A percentile compares a stretch with the other conserved stretches of the same genome.
Conservation (phyloP, 1,139 yeast genomes). For the Diutina catenulata region DNA sequence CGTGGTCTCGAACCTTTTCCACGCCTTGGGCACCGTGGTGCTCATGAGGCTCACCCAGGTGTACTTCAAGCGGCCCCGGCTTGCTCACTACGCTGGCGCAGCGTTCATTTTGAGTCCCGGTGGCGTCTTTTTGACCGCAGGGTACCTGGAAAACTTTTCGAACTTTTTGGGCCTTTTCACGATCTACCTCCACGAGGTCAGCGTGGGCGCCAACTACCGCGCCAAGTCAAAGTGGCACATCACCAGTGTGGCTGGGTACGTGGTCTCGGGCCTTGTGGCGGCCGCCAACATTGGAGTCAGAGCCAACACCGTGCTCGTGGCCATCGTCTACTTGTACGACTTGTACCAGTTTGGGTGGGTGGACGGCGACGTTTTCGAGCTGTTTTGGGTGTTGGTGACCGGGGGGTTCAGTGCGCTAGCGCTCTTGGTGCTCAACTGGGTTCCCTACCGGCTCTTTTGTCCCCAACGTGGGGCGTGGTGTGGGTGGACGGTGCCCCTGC, state of each 20-base stretch:
- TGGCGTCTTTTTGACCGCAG: slow-evolving; percentile 64
- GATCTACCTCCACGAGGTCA: slow-evolving; percentile 35
- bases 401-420: background rate
- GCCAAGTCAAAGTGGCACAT: background rate
- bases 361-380: background rate
- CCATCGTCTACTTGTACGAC: slow-evolving; percentile 55
- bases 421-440: background rate
- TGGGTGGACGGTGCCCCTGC: slow-evolving; percentile 36
- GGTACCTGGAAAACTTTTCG: slow-evolving; percentile 71
- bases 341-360: slow-evolving; percentile 10
- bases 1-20: slow-evolving; percentile 39
- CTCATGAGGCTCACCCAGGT: slow-evolving; percentile 13
- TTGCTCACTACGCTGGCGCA: slow-evolving; percentile 16
- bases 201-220: slow-evolving; percentile 3
- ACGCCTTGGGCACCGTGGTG: slow-evolving; percentile 36
- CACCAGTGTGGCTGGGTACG: slow-evolving; percentile 14
- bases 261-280: slow-evolving; percentile 48
- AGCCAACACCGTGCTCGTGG: slow-evolving; percentile 68
- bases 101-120: slow-evolving; percentile 61
- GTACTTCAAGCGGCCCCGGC: background rate
- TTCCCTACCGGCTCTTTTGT: background rate
- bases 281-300: slow-evolving; percentile 52
- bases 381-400: background rate
- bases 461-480: slow-evolving; percentile 70
- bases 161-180: slow-evolving; percentile 56